Conservation (phyloP, 805 yeast species). For the Metschnikowia cubensis region DNA sequence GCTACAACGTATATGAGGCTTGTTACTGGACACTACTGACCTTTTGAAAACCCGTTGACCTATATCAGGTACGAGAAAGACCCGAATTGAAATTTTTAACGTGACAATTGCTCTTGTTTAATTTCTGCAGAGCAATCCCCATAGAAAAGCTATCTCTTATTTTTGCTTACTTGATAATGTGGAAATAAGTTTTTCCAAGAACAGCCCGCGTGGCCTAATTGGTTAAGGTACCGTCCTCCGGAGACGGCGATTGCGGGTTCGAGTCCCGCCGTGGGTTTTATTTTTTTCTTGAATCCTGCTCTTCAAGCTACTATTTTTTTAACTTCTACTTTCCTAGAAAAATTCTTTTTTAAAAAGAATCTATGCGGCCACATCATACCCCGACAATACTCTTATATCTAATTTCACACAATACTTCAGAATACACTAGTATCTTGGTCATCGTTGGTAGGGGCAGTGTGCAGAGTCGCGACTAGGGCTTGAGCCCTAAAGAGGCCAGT, state of each 20-base stretch:
- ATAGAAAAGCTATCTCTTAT: not conserved
- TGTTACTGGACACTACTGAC: too few relatives aligned
- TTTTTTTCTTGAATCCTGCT: constrained; percentile 7
- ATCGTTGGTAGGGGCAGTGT: too few relatives aligned
- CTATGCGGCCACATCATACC: not conserved
- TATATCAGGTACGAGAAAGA: too few relatives aligned
- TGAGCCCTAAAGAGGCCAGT: constrained; percentile 12
- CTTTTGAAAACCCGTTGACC: too few relatives aligned
- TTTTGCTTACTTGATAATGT: not conserved
- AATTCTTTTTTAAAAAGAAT: not conserved
- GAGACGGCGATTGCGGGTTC: constrained; percentile 73
- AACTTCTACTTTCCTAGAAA: too few relatives aligned
- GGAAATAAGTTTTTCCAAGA: not conserved
- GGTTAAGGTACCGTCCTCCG: constrained; percentile 74
- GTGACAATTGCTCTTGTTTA: too few relatives aligned
- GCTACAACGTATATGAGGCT: too few relatives aligned
- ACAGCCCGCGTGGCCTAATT: constrained; percentile 67
- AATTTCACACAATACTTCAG: not conserved
- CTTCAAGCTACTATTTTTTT: not conserved
- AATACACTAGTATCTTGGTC: too few relatives aligned
- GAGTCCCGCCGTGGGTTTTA: constrained; percentile 67
- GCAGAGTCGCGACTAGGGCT: constrained; percentile 14
- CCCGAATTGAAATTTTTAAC: too few relatives aligned
- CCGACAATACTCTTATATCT: too few relatives aligned
- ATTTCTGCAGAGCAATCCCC: too few relatives aligned